Base-by-base conservation (phyloP, 495 filamentous ascomycete genomes). In the Aspergillus indologenus region DNA sequence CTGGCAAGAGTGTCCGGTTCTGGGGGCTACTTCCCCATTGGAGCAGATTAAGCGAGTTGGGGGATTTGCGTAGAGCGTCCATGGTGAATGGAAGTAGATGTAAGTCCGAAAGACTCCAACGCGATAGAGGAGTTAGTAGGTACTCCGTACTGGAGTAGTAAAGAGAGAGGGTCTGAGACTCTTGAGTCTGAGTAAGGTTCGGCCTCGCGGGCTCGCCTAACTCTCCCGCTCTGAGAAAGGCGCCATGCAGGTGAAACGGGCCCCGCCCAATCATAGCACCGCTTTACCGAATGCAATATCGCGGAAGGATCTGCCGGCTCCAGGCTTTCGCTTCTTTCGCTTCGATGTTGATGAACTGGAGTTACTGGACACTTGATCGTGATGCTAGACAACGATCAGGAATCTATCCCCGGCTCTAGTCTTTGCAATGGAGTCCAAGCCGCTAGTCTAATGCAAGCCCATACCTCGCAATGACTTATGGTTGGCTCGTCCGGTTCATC, bases 161-260 rank as follows among this genome's bases (percentile, higher is more conserved):
- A n/a, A n/a, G n/a, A n/a, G n/a, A n/a, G n/a, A n/a, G n/a, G n/a
- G n/a, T n/a, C n/a, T n/a, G 34, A 23, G 20, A 49, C 8, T 49
- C 20, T 26, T 31, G 21, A 31, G 26, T 26, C 48, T 26, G 48
- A 31, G 23, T 51, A 14, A 31, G 24, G 21, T 51, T 26, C 45
- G 48, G 23, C 24, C 17, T 18, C 22, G 51, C 54, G 55, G 46
- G 40, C 68, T 75, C 74, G 74, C 72, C 65, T 75, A 77, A 70
- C 67, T 60, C 71, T 77, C 73, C 74, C 73, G 64, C 69, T 73
- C 71, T 71, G 50, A 75, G 74, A 68, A 73, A 72, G 64, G 62
- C 61, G 62, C 60, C 51, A 58, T 59, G 54, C 44, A 57, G 53
- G 48, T 64, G 45, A 48, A 17, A 7, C 34, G 14, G 19, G 17